Base-by-base conservation (phyloP, 768 basidiomycete species). In the Leccinum aurantiacum region DNA sequence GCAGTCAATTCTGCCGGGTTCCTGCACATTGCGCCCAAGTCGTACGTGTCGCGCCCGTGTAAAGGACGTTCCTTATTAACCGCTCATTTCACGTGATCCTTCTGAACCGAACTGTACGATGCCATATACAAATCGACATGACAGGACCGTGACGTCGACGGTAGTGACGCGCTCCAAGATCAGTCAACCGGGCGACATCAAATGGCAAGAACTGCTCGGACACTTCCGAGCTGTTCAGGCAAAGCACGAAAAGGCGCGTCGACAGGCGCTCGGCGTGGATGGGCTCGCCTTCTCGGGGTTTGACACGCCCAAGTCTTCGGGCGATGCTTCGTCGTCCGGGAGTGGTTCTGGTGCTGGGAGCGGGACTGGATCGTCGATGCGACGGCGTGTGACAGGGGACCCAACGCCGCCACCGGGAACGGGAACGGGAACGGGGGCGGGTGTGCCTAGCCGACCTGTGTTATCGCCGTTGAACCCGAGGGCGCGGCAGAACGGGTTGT, bases 1-100 rank as follows among this genome's bases (percentile, higher is more conserved):
- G 94, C 95, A 1, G 95, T 98, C 52, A 95, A 95, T 74, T 93
- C 96, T 3, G 87, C 95, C 8, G 96, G 96, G 6, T 98, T 94
- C 76, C 75, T 96, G 8, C 93, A 97, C 56, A 91, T 95, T 60
- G 86, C 91, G 9, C 91, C 95, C 0, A 92, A 91, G 75, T 76
- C 90, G 93, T 93, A 65, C 76, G 86, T 75, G 44, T 19, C 19
- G 19, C 44, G 10, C 44, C 19, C 44, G 11, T 19, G 19, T 13
- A 3, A 46, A 46, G 44, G 44, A 19, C 5, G 44, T 13, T 19
- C 19, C 5, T 19, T 19, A 46, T n/a, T 46, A 19, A 46, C 44
- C 33, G 37, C n/a, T 11, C 14, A 19, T 46, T 17, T 25, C 5
- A 31, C 4, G 4, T 51, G 53, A 33, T 75, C 76, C 19, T 56